These are phyloP conservation scores for Aschersonia sp. DNA, from an alignment of 2,329 filamentous ascomycete genomes.

Conservation along the genomic window DNA sequence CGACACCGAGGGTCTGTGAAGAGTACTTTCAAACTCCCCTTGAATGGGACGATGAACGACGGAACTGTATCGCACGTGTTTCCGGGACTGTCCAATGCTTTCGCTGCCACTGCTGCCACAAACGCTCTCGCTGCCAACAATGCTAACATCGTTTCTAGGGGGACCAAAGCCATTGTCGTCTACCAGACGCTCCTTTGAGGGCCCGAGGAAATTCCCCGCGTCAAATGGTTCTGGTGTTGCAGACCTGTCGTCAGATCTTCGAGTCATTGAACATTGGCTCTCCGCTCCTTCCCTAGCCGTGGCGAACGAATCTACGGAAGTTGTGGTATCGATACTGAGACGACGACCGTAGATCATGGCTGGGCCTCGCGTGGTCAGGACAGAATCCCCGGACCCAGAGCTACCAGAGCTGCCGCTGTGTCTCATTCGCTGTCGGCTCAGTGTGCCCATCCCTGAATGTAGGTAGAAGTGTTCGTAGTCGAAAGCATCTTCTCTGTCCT, in stretches of 20 bases:
- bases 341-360: slow-evolving; percentile 18
- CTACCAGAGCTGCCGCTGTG: slow-evolving; percentile 31
- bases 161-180: slow-evolving; percentile 5
- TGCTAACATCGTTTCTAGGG: slow-evolving; percentile 7
- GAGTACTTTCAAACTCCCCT: slow-evolving; percentile 18
- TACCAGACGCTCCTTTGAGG: too few relatives aligned
- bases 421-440: slow-evolving; percentile 28
- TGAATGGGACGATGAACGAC: slow-evolving; percentile 28
- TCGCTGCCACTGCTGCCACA: slow-evolving; percentile 10
- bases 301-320: slow-evolving; percentile 39
- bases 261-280: slow-evolving; percentile 20
- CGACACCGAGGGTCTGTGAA: slow-evolving; percentile 41
- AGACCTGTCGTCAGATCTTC: slow-evolving; percentile 8
- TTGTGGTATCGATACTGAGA: slow-evolving; percentile 33
- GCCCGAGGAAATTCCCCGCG: too few relatives aligned
- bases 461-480: slow-evolving; percentile 95
- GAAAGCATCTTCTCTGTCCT: slow-evolving; percentile 88
- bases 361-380: slow-evolving; percentile 43
- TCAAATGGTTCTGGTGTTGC: slow-evolving; percentile 8
- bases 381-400: slow-evolving; percentile 43
- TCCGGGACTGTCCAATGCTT: slow-evolving; percentile 7
- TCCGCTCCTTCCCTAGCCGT: slow-evolving; percentile 37
- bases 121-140: slow-evolving; percentile 4
- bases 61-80: slow-evolving; percentile 15
- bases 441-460: slow-evolving; percentile 77